Percentiles rank a stretch among this genome's conserved stretches.
Evolutionary conservation across 2,329 filamentous ascomycete genomes (phyloP).

Genomic region (Cadophora luteo-olivacea): DNA sequence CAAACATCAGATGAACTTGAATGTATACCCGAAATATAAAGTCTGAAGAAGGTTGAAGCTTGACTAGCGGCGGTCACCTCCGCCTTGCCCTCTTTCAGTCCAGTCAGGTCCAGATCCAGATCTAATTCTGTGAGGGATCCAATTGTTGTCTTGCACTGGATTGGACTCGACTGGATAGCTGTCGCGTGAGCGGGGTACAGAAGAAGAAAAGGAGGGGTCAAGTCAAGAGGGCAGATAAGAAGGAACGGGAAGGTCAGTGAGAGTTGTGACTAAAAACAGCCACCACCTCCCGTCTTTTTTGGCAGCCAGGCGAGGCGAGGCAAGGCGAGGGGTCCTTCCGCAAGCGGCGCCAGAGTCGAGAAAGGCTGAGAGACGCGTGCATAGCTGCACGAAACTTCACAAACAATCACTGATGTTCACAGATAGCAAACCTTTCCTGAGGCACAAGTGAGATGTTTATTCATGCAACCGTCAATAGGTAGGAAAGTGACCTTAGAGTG

Average conservation of each 20-base stretch:
- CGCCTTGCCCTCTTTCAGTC: neutral
- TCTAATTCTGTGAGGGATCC: neutral
- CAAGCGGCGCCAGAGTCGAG: neutral
- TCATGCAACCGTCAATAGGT: too few species aligned
- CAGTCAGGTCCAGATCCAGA: neutral
- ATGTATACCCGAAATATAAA: neutral
- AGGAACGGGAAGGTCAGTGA: slow-evolving; percentile 1
- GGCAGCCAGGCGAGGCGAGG: neutral
- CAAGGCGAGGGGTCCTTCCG: neutral
- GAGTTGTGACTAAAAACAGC: slow-evolving; percentile 17
- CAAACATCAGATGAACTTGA: neutral
- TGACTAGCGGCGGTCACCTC: slow-evolving; percentile 16
- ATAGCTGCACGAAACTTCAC: slow-evolving; percentile 3
- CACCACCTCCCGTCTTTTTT: neutral
- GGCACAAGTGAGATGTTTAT: neutral
- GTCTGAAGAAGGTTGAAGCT: neutral
- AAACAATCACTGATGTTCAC: neutral
- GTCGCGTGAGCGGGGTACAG: slow-evolving; percentile 14
- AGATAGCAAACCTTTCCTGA: neutral
- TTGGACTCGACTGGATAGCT: neutral
- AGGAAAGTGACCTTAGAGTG: neutral
- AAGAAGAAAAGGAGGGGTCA: neutral
- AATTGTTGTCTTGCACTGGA: neutral
- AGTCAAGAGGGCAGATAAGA: slow-evolving; percentile 7
- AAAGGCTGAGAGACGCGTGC: neutral